Evolutionary conservation across 306 rosid species (phyloP).

Genomic region (Abrus precatorius): DNA sequence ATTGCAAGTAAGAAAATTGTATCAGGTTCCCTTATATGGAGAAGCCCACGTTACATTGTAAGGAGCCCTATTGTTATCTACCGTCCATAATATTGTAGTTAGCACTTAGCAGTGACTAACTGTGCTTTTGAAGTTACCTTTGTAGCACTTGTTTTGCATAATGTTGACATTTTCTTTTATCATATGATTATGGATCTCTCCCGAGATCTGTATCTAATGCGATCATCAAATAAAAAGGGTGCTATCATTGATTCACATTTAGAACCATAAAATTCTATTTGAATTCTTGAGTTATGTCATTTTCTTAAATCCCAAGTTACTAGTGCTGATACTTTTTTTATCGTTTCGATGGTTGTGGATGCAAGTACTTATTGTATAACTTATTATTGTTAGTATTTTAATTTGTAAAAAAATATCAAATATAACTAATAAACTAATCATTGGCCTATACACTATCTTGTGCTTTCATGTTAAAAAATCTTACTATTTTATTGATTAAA

Average conservation of each 20-base stretch:
- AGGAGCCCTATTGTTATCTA: conserved; percentile 85
- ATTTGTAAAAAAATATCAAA: no score
- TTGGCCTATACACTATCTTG: no score
- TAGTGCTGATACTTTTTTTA: no score
- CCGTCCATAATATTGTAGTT: conserved; percentile 40
- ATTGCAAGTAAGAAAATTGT: conserved; percentile 51
- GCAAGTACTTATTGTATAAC: no score
- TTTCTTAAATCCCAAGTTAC: not conserved
- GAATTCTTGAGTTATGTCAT: not conserved
- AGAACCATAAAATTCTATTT: not conserved
- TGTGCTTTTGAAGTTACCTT: not conserved
- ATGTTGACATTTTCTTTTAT: conserved; percentile 32
- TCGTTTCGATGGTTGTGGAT: no score
- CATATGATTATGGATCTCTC: not conserved
- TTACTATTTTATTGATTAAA: no score
- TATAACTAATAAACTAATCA: no score
- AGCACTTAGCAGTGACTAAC: conserved; percentile 1
- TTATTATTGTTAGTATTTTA: no score
- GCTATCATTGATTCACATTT: not conserved
- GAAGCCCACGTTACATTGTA: conserved; percentile 59
- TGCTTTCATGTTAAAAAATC: no score
- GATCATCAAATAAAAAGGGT: conserved; percentile 34
- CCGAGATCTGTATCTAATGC: conserved; percentile 1
- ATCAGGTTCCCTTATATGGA: conserved; percentile 79
- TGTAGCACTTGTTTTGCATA: conserved; percentile 23